phyloP scores from a whole-genome alignment of 2,329 filamentous ascomycete species.

The Aspergillus neotritici region DNA sequence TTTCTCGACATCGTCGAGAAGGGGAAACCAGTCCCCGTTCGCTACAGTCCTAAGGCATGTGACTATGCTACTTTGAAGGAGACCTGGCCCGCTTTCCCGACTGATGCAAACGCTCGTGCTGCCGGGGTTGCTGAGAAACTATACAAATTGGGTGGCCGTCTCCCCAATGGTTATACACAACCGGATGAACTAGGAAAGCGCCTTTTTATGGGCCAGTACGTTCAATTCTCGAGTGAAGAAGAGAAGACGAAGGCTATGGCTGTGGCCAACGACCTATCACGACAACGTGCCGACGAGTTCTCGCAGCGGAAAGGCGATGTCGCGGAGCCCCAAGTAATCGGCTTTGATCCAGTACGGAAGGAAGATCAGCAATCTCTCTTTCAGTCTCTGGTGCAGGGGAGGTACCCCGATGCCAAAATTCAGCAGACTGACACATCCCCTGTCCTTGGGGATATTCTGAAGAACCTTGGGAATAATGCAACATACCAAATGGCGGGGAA shows the following conservation, averaged over 20 bases:
- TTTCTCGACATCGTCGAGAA: conserved; percentile 27
- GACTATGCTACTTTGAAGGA: conserved; percentile 27
- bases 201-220: conserved; percentile 33
- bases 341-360: conserved; percentile 22
- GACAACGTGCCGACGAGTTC: conserved; percentile 28
- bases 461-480: conserved; percentile 37
- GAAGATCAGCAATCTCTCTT: conserved; percentile 26
- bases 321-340: conserved; percentile 28
- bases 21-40: conserved; percentile 26
- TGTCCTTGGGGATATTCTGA: conserved; percentile 28
- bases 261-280: conserved; percentile 31
- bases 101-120: conserved; percentile 21
- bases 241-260: conserved; percentile 34
- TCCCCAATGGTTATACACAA: conserved; percentile 30
- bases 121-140: conserved; percentile 33
- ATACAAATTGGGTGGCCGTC: conserved; percentile 30
- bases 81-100: conserved; percentile 38
- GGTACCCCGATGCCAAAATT: conserved; percentile 23
- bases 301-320: conserved; percentile 35
- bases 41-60: conserved; percentile 32
- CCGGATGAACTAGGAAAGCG: conserved; percentile 34
- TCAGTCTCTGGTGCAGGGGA: conserved; percentile 28
- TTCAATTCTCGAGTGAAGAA: conserved; percentile 33
- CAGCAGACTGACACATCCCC: conserved; percentile 17
- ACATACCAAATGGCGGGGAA: conserved; percentile 37